phyloP scores from a whole-genome alignment of 2,329 filamentous ascomycete genomes.

The Ophiostoma tasmaniense region DNA sequence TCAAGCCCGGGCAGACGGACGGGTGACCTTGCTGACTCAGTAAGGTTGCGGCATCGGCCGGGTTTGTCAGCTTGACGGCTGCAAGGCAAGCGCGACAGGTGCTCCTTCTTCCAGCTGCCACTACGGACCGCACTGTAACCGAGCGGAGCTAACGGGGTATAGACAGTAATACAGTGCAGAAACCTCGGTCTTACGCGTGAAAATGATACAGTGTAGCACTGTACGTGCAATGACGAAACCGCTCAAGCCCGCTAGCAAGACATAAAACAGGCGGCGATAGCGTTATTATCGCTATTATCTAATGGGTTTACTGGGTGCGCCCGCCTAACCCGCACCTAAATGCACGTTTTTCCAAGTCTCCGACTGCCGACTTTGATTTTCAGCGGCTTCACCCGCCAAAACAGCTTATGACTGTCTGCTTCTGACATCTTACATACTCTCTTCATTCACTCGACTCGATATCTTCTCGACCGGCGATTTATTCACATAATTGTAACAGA shows the following conservation, averaged over 20 bases:
- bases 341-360: slow-evolving; percentile 5
- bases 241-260: neutral
- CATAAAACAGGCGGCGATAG: neutral
- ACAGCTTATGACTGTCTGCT: neutral
- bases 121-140: neutral
- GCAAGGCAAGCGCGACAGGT: neutral
- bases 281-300: slow-evolving; percentile 4
- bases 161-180: neutral
- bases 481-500: neutral
- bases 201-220: neutral
- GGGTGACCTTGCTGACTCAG: neutral
- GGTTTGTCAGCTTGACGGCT: neutral
- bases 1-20: neutral
- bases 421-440: neutral
- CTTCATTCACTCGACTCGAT: neutral
- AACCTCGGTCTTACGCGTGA: neutral
- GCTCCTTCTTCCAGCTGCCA: neutral
- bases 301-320: neutral
- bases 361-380: slow-evolving; percentile 6
- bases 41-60: neutral
- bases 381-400: slow-evolving; percentile 12
- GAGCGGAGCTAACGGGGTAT: neutral
- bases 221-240: slow-evolving; percentile 1
- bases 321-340: neutral
- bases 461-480: neutral